Evolutionary conservation across 192 early-diverging fungal genomes (phyloP).

Genomic region (Linnemannia hyalina): DNA sequence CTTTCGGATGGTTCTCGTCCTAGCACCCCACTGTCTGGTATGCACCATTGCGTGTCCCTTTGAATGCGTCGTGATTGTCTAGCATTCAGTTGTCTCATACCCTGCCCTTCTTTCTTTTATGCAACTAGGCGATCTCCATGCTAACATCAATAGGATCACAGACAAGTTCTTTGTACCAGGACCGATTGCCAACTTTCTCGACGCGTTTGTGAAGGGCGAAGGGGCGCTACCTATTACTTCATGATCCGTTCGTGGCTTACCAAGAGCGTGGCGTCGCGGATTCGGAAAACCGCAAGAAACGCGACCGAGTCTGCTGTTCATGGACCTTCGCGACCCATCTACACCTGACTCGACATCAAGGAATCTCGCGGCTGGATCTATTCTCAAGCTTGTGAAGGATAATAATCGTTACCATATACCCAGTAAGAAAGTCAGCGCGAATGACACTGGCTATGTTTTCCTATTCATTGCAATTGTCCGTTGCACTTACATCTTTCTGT

Average conservation of each 20-base stretch:
- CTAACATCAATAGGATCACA: slow-evolving; percentile 14
- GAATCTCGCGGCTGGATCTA: slow-evolving; percentile 19
- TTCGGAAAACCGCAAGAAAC: not conserved
- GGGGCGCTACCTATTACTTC: not conserved
- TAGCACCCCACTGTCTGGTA: slow-evolving; percentile 14
- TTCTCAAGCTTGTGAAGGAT: slow-evolving; percentile 8
- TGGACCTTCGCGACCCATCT: not conserved
- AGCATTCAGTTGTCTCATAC: too few relatives aligned
- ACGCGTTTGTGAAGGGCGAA: slow-evolving; percentile 20
- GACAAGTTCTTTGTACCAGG: slow-evolving; percentile 16
- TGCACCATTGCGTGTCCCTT: too few relatives aligned
- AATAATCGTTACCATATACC: slow-evolving; percentile 9
- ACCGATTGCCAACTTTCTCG: slow-evolving; percentile 5
- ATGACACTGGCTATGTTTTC: too few relatives aligned
- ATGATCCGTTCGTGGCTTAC: not conserved
- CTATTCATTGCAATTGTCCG: too few relatives aligned
- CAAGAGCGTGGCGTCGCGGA: slow-evolving; percentile 6
- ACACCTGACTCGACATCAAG: slow-evolving; percentile 12
- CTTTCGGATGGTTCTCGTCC: slow-evolving; percentile 25
- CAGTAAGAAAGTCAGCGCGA: too few relatives aligned
- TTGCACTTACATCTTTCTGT: too few relatives aligned
- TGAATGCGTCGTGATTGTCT: too few relatives aligned
- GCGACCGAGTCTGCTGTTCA: slow-evolving; percentile 3
- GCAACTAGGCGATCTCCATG: not conserved
- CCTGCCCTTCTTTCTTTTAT: not conserved